Conservation (phyloP, 768 basidiomycete species). For the Rhodocollybia butyracea region DNA sequence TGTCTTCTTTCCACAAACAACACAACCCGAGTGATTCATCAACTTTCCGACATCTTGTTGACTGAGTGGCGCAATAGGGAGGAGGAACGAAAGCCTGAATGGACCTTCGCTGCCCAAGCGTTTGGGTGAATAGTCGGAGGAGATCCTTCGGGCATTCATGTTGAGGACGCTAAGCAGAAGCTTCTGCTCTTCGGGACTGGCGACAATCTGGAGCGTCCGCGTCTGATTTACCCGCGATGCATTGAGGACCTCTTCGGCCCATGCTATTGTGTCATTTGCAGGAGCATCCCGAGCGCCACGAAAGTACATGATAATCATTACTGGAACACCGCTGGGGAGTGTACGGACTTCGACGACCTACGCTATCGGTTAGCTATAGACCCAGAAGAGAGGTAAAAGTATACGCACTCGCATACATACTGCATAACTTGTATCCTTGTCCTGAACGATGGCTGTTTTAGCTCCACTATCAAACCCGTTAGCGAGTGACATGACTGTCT, state of each 20-base stretch:
- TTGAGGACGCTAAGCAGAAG: conserved; percentile 1
- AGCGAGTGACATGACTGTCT: conserved; percentile 6
- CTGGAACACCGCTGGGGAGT: conserved; percentile 1
- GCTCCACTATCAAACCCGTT: neutral
- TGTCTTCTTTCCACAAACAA: conserved; percentile 6
- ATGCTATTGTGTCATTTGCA: neutral
- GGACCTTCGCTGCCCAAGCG: neutral
- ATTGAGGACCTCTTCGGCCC: neutral
- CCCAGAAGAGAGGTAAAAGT: neutral
- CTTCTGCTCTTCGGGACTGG: conserved; percentile 5
- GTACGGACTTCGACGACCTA: conserved; percentile 3
- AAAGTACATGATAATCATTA: conserved; percentile 5
- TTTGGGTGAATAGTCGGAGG: conserved; percentile 4
- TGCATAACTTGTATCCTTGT: conserved; percentile 1
- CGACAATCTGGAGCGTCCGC: neutral
- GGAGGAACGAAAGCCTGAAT: conserved; percentile 4
- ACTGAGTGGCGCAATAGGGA: conserved; percentile 5
- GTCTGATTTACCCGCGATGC: neutral
- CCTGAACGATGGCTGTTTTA: neutral
- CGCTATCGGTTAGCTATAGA: neutral
- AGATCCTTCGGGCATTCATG: conserved; percentile 1
- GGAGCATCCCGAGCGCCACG: neutral
- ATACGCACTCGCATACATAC: conserved; percentile 4
- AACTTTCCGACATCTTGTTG: conserved; percentile 5
- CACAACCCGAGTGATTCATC: conserved; percentile 6